Conservation (phyloP, 169 alveolate species). For the Babesia gibsoni region DNA sequence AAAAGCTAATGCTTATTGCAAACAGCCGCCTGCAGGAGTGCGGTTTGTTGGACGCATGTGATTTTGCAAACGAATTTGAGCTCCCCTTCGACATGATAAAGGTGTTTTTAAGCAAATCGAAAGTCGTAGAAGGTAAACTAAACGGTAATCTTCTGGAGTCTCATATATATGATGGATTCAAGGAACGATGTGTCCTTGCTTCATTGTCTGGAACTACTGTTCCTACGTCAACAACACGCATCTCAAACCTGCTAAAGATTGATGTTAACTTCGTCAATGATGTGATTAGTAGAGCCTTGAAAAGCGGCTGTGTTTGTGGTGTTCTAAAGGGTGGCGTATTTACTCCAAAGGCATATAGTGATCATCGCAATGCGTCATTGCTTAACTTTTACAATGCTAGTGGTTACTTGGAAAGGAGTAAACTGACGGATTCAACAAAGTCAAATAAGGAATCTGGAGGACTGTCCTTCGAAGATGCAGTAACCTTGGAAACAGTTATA, state of each 20-base stretch:
- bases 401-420: constrained; percentile 48
- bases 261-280: constrained; percentile 44
- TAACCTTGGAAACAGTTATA: constrained; percentile 27
- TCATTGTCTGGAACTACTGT: constrained; percentile 51
- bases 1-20: constrained; percentile 24
- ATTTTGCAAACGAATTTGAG: constrained; percentile 55
- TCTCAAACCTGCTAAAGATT: constrained; percentile 1
- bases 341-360: constrained; percentile 40
- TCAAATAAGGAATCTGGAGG: neutral
- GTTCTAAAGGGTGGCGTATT: constrained; percentile 39
- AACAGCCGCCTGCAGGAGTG: constrained; percentile 52
- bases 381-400: constrained; percentile 28
- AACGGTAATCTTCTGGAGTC: constrained; percentile 56
- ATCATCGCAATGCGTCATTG: constrained; percentile 31
- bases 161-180: constrained; percentile 26
- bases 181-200: constrained; percentile 40
- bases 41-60: constrained; percentile 42
- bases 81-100: constrained; percentile 53
- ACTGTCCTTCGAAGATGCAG: constrained; percentile 25
- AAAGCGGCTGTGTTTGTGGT: constrained; percentile 36
- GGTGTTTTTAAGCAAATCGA: constrained; percentile 1
- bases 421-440: neutral
- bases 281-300: constrained; percentile 3
- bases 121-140: constrained; percentile 32
- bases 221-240: constrained; percentile 31